A percentile compares a stretch with the other conserved stretches of the same genome.
These are phyloP conservation scores for Emergomyces orientalis DNA, from an alignment of 2,329 filamentous ascomycete species.

Conservation along the genomic window DNA sequence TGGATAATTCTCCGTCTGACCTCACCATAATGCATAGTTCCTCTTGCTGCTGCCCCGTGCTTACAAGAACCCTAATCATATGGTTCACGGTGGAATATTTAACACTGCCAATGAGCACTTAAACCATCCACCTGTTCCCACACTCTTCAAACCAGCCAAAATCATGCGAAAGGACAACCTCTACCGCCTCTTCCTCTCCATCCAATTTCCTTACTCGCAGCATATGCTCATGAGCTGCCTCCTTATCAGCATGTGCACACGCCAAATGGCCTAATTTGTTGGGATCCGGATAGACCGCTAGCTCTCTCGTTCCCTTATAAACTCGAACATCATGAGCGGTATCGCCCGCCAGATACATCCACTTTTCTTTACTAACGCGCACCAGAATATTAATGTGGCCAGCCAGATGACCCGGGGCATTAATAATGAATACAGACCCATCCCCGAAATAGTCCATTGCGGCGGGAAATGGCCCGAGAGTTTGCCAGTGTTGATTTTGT, in stretches of 20 bases:
- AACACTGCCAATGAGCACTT: too few relatives aligned
- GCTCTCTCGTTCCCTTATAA: constrained; percentile 2
- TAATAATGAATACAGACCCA: too few relatives aligned
- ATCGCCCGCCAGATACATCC: constrained; percentile 10
- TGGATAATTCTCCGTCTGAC: too few relatives aligned
- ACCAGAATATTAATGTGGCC: too few relatives aligned
- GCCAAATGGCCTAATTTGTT: neutral
- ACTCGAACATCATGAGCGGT: constrained; percentile 10
- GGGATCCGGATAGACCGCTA: constrained; percentile 10
- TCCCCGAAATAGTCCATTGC: constrained; percentile 46
- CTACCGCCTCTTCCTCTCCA: constrained; percentile 5
- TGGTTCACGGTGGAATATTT: too few relatives aligned
- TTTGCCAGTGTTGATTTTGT: constrained; percentile 1
- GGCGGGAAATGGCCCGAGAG: constrained; percentile 28
- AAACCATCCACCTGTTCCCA: neutral
- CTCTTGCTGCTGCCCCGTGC: too few relatives aligned
- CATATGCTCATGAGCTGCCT: constrained; percentile 7
- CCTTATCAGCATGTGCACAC: constrained; percentile 10
- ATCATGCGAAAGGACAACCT: constrained; percentile 10
- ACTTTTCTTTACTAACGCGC: too few relatives aligned
- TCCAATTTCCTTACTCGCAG: constrained; percentile 4
- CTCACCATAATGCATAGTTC: too few relatives aligned
- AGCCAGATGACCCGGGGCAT: too few relatives aligned
- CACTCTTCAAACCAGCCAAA: constrained; percentile 4
- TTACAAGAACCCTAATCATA: too few relatives aligned